phyloP scores from a whole-genome alignment of 805 yeast species.

The Lipomyces sp. region DNA sequence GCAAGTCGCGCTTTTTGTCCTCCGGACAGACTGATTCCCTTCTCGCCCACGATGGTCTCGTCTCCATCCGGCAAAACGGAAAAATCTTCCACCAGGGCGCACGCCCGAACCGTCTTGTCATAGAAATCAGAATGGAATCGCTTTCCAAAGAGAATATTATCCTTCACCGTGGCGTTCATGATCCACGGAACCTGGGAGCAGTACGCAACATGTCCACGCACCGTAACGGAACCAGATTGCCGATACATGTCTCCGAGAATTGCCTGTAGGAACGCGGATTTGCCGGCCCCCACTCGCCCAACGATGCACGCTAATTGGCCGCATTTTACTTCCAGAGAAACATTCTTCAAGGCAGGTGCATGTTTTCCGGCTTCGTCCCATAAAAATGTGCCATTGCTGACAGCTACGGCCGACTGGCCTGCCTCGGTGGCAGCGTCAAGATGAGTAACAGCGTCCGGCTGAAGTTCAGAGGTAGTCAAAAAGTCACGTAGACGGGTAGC shows the following conservation, averaged over 20 bases:
- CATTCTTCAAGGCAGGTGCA: constrained; percentile 53
- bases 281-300: constrained; percentile 91
- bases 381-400: constrained; percentile 39
- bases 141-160: constrained; percentile 86
- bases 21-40: constrained; percentile 92
- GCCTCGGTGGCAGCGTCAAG: constrained; percentile 56
- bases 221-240: constrained; percentile 64
- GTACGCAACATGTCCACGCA: constrained; percentile 79
- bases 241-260: constrained; percentile 79
- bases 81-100: constrained; percentile 79
- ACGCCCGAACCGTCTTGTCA: constrained; percentile 76
- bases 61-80: constrained; percentile 83
- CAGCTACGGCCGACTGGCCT: constrained; percentile 58
- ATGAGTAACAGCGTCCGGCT: constrained; percentile 63
- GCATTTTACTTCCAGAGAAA: constrained; percentile 59
- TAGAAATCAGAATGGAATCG: constrained; percentile 77
- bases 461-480: constrained; percentile 69
- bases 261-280: constrained; percentile 75
- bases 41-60: constrained; percentile 89
- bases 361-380: constrained; percentile 75
- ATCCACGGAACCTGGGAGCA: constrained; percentile 96
- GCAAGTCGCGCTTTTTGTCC: constrained; percentile 97
- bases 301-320: constrained; percentile 81
- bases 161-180: constrained; percentile 88
- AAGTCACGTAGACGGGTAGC: constrained; percentile 61